phyloP scores from a whole-genome alignment of 345 rosid species.

The Luvunga scandens region DNA sequence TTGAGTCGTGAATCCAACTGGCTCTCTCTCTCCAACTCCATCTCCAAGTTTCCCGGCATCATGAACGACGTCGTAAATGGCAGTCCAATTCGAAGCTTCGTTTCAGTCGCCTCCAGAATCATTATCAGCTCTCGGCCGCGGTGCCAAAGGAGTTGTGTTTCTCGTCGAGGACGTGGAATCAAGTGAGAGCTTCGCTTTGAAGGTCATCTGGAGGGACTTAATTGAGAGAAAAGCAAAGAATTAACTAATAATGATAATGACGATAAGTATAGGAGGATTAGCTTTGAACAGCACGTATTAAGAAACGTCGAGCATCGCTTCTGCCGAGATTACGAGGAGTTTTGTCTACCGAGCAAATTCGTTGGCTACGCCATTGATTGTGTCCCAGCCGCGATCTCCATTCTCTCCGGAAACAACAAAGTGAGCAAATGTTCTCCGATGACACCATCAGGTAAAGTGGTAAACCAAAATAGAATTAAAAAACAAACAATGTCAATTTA shows the following conservation, averaged over 20 bases:
- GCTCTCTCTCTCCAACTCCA: too few species aligned
- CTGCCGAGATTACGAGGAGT: conserved; percentile 74
- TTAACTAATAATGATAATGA: conserved; percentile 1
- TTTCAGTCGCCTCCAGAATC: conserved; percentile 41
- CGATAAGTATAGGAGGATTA: conserved; percentile 53
- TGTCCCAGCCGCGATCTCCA: conserved; percentile 75
- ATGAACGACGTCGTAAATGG: conserved; percentile 12
- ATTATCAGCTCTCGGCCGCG: conserved; percentile 69
- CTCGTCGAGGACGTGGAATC: conserved; percentile 35
- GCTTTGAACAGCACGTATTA: conserved; percentile 65
- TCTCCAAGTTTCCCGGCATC: background rate
- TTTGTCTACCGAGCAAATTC: conserved; percentile 58
- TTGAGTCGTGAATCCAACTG: background rate
- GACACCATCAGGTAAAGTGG: conserved; percentile 54
- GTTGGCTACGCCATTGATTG: conserved; percentile 87
- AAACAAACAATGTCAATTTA: background rate
- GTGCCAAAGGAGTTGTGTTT: conserved; percentile 92
- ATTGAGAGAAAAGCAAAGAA: conserved; percentile 43
- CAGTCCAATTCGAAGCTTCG: conserved; percentile 27
- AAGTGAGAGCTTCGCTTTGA: conserved; percentile 58
- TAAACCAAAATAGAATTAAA: too few species aligned
- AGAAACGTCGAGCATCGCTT: conserved; percentile 58
- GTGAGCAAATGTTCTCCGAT: conserved; percentile 76
- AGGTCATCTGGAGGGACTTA: conserved; percentile 61
- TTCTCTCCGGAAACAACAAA: conserved; percentile 55